phyloP scores from a whole-genome alignment of 306 rosid genomes.

The Prunus armeniaca region DNA sequence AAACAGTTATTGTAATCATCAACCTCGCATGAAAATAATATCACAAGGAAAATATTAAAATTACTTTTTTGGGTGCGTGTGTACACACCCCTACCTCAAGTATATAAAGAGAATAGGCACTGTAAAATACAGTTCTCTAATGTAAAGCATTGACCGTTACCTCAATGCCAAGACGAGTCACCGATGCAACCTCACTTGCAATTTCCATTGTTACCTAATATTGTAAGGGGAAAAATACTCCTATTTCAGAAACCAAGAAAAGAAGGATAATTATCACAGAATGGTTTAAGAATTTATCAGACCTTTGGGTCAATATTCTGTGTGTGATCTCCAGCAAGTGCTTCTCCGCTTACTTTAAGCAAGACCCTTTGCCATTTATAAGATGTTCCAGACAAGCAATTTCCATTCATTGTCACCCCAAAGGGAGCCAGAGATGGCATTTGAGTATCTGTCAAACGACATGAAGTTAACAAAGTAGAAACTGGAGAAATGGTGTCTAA shows the following conservation, averaged over 20 bases:
- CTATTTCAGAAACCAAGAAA: slow-evolving; percentile 9
- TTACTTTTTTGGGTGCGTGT: background rate
- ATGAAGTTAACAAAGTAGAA: slow-evolving; percentile 9
- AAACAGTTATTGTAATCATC: background rate
- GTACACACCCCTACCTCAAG: background rate
- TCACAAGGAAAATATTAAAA: background rate
- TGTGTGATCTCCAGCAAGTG: slow-evolving; percentile 81
- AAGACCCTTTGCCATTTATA: slow-evolving; percentile 85
- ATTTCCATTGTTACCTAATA: slow-evolving; percentile 83
- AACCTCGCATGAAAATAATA: background rate
- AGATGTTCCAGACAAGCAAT: slow-evolving; percentile 39
- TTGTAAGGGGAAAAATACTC: background rate
- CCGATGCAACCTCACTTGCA: slow-evolving; percentile 94
- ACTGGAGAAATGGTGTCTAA: background rate
- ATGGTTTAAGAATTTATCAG: slow-evolving; percentile 1
- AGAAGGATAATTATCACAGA: background rate
- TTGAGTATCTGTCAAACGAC: slow-evolving; percentile 39
- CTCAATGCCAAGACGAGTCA: slow-evolving; percentile 96
- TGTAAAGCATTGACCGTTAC: slow-evolving; percentile 28
- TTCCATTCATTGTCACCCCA: slow-evolving; percentile 56
- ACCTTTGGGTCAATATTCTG: slow-evolving; percentile 98
- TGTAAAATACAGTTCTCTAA: slow-evolving; percentile 7
- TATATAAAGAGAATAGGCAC: background rate
- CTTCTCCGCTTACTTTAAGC: slow-evolving; percentile 98
- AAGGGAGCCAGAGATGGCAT: slow-evolving; percentile 51